Percentiles rank a stretch among this genome's conserved stretches.
Evolutionary conservation across 2,329 filamentous ascomycete species (phyloP).

Genomic region (Penicillium freii): DNA sequence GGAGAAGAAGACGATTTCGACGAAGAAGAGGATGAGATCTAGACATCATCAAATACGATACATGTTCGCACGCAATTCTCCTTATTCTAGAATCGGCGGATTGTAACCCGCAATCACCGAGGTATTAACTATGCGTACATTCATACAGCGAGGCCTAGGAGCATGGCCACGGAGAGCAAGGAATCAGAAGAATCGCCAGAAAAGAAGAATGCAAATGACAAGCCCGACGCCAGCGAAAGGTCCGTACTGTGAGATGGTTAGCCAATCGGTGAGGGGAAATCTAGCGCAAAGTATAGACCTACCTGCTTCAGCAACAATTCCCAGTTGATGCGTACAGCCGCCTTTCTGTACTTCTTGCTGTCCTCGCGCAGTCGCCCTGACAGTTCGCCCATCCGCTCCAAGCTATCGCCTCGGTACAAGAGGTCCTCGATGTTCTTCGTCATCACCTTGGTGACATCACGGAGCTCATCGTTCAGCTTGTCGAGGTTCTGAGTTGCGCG

Average conservation of each 20-base stretch:
- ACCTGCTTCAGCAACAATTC: constrained; percentile 89
- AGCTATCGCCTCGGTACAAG: constrained; percentile 86
- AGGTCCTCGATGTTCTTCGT: constrained; percentile 99
- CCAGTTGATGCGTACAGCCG: constrained; percentile 96
- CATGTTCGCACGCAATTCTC: constrained; percentile 6
- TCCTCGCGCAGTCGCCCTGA: constrained; percentile 84
- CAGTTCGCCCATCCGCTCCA: constrained; percentile 97
- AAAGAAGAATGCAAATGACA: constrained; percentile 81
- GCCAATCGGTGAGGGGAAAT: constrained; percentile 7
- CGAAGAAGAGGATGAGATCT: constrained; percentile 92
- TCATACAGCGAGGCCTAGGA: constrained; percentile 28
- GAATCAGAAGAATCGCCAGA: constrained; percentile 83
- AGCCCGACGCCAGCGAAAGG: constrained; percentile 79
- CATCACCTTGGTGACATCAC: constrained; percentile 99
- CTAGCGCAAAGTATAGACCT: constrained; percentile 23
- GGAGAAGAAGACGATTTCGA: constrained; percentile 95
- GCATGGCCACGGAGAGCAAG: constrained; percentile 8
- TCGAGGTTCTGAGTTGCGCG: constrained; percentile 89
- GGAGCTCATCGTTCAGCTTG: constrained; percentile 92
- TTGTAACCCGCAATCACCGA: constrained; percentile 35
- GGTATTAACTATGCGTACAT: constrained; percentile 40
- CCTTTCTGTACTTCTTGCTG: constrained; percentile 87
- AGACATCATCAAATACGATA: constrained; percentile 15
- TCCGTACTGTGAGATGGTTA: constrained; percentile 63
- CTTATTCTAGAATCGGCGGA: constrained; percentile 19